Evolutionary conservation across 2,329 filamentous ascomycete species (phyloP), one percentile per base, ranked within the genome.

Genomic region (Ophiostoma ulmi): DNA sequence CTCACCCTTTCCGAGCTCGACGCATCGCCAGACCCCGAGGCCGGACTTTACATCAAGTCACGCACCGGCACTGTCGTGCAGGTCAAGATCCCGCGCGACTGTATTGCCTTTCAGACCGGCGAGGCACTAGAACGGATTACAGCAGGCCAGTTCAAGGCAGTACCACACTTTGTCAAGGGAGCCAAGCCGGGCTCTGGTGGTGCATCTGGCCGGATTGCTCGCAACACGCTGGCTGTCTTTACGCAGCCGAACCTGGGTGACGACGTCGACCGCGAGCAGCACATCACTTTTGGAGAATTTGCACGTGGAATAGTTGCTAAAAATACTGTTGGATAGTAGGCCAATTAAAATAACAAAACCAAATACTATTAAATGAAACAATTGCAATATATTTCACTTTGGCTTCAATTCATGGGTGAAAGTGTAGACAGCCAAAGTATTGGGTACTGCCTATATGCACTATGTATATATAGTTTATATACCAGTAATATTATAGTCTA

Each of bases 21-120:
- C 0, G 77, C 84, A 0, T 93, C 92, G 3, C 94, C 95, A 0
- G 94, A 98, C 77, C 88, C 93, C 4, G 86, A 87, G 14, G 91
- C 94, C 0, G 95, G 95, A 0, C 83, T 99, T n/a, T 98, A 97
- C 82, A 97, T 98, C 80, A 91, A 91, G 78, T 94, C 93, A 39
- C 90, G 95, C 64, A 87, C 88, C 0, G 93, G 92, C 1, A 83
- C 90, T 72, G 90, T 91, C 1, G 90, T 94, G n/a, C 95, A 98
- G 80, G 93, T 98, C 75, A 89, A 90, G 77, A 97, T 99, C 74
- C 95, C 94, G 1, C 86, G 89, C 61, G 93, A 97, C 78, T 95
- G 93, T 79, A 90, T 99, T 68, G 95, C 92, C 0, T 99, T 99
- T 78, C 94, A 99, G 83, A 99, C 94, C 0, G 95, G 94, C 1